phyloP scores from a whole-genome alignment of 2,329 filamentous ascomycete species.

The Penicillium verrucosum region DNA sequence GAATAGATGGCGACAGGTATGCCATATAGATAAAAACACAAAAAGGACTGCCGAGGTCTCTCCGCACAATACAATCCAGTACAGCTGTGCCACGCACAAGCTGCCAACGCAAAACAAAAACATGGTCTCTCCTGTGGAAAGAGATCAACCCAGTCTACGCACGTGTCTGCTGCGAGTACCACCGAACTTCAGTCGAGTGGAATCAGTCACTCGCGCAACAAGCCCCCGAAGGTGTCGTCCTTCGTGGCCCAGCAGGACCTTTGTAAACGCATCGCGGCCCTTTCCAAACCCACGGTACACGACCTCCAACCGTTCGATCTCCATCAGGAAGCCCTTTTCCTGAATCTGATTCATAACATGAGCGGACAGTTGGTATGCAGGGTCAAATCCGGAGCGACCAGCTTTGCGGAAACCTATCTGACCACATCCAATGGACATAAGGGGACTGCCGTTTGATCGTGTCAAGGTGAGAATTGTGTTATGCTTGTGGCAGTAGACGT shows the following conservation, averaged over 20 bases:
- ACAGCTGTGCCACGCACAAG: background rate
- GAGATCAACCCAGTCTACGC: slow-evolving; percentile 67
- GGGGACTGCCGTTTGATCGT: slow-evolving; percentile 71
- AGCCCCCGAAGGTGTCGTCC: slow-evolving; percentile 70
- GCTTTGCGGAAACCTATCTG: slow-evolving; percentile 90
- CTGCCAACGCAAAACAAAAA: background rate
- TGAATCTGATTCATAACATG: slow-evolving; percentile 81
- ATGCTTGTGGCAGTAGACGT: slow-evolving; percentile 84
- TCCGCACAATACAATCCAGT: slow-evolving; percentile 1
- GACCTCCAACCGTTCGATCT: slow-evolving; percentile 76
- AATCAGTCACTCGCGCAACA: slow-evolving; percentile 77
- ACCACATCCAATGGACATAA: slow-evolving; percentile 77
- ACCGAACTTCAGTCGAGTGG: slow-evolving; percentile 91
- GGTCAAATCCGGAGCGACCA: slow-evolving; percentile 78
- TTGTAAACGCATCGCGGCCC: slow-evolving; percentile 83
- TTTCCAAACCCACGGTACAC: slow-evolving; percentile 79
- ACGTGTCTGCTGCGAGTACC: slow-evolving; percentile 81
- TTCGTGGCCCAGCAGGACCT: slow-evolving; percentile 83
- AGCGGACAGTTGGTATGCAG: slow-evolving; percentile 82
- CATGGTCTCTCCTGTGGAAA: background rate
- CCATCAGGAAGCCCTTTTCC: slow-evolving; percentile 71
- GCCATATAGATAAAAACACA: slow-evolving; percentile 6
- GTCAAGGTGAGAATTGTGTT: slow-evolving; percentile 93
- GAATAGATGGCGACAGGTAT: slow-evolving; percentile 15
- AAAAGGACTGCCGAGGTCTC: background rate